Evolutionary conservation across 805 yeast species (phyloP), one percentile per base, ranked within the genome.

Genomic region (Zygosaccharomyces pseudorouxii): DNA sequence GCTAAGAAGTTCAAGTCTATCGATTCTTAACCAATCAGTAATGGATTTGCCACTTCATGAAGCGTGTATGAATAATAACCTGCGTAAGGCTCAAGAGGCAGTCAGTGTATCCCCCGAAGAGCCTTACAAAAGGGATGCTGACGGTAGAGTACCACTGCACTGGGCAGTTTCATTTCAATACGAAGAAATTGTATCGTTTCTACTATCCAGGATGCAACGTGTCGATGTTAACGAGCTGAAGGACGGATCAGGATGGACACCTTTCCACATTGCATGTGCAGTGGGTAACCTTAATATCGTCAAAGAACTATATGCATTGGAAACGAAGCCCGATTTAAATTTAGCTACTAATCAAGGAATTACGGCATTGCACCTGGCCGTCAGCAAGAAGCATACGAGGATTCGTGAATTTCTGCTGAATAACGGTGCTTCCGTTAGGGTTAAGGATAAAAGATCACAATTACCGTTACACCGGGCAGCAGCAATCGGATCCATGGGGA

Each of bases 171-270:
- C 95, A 1, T 74, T 74, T 56, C 77, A 79, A 43, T 74, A 82
- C 48, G 57, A 68, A 5, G 80, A 78, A 23, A 71, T 84, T 16
- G 80, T 79, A 6, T 50, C 57, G 0, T 67, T 74, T 12, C 56
- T 76, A 31, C 60, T 83, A 6, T 64, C 56, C 47, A 62, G 51
- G 35, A 61, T 62, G 60, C 53, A 55, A 29, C 54, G 55, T 3
- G 67, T 77, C 20, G 92, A 88, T 53, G 63, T 89, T 10, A 93
- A 89, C 60, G 86, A 83, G 3, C 63, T 74, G 57, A 58, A 60
- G 0, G 98, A 90, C 63, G 82, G 77, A 16, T 74, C 90, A 9
- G 95, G 95, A 0, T 90, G 96, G 96, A 84, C 92, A 0, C 89
- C 95, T 0, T 59, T 88, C 29, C 97, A 90, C 65, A 82, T 92